Percentiles rank a stretch among this genome's conserved stretches.
These are phyloP conservation scores for Cardamine occulta DNA, from an alignment of 345 rosid genomes.

Conservation along the genomic window DNA sequence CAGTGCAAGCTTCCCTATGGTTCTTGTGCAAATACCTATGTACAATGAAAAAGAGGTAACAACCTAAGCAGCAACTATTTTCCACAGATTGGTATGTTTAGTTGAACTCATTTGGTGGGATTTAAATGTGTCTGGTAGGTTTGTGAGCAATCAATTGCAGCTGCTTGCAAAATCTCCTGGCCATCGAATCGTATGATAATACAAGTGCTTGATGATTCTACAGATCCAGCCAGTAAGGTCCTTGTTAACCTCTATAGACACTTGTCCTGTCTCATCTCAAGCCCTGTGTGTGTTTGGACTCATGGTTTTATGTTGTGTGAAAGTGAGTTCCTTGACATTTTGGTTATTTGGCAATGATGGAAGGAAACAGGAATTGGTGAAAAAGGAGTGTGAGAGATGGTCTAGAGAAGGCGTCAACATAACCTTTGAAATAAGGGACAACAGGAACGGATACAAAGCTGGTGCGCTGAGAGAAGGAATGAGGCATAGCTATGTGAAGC, in stretches of 20 bases:
- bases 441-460: conserved; percentile 47
- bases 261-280: conserved; percentile 18
- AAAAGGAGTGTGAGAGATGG: conserved; percentile 47
- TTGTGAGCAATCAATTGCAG: conserved; percentile 65
- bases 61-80: neutral
- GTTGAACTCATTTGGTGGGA: conserved; percentile 1
- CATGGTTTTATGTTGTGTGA: neutral
- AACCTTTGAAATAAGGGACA: conserved; percentile 47
- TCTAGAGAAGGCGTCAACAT: conserved; percentile 40
- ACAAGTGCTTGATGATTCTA: conserved; percentile 75
- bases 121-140: conserved; percentile 48
- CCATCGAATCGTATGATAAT: conserved; percentile 61
- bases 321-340: conserved; percentile 32
- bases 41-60: conserved; percentile 60
- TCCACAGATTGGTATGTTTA: neutral
- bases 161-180: conserved; percentile 68
- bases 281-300: conserved; percentile 2
- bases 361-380: conserved; percentile 44
- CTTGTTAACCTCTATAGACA: conserved; percentile 39
- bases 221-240: conserved; percentile 68
- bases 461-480: conserved; percentile 48
- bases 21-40: conserved; percentile 64
- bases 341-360: conserved; percentile 31
- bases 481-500: conserved; percentile 48
- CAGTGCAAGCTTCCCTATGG: conserved; percentile 49